phyloP scores from a whole-genome alignment of 2,329 filamentous ascomycete genomes.

The Ophiostoma tasmaniense region DNA sequence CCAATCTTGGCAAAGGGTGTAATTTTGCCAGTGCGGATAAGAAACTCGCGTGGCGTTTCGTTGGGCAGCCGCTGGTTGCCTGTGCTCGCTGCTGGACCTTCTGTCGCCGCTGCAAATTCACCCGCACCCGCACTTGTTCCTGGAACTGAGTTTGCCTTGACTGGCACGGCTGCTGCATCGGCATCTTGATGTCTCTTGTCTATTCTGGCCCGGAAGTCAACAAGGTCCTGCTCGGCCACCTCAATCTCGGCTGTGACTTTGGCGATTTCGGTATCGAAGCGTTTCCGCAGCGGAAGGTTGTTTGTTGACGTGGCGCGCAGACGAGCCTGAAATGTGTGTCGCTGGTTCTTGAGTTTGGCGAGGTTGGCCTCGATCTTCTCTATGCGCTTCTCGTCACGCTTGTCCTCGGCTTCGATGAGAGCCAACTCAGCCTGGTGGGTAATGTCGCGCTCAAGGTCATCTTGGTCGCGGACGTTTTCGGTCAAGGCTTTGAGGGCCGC shows the following conservation, averaged over 20 bases:
- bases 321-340: constrained; percentile 45
- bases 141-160: too few species aligned
- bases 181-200: constrained; percentile 51
- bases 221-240: constrained; percentile 61
- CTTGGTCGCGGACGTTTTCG: constrained; percentile 69
- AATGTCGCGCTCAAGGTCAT: constrained; percentile 85
- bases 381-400: constrained; percentile 54
- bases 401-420: constrained; percentile 54
- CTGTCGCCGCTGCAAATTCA: background rate
- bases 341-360: constrained; percentile 55
- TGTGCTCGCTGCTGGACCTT: constrained; percentile 30
- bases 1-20: constrained; percentile 84
- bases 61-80: constrained; percentile 58
- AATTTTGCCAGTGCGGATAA: constrained; percentile 94
- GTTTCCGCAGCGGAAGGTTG: constrained; percentile 45
- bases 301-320: constrained; percentile 34
- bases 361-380: constrained; percentile 47
- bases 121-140: background rate
- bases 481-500: constrained; percentile 54
- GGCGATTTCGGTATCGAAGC: constrained; percentile 56
- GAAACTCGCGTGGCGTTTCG: constrained; percentile 77
- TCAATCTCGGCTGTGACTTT: constrained; percentile 48
- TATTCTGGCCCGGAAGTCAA: constrained; percentile 74
- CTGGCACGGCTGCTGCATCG: background rate
- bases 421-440: constrained; percentile 51